Base-by-base conservation (phyloP, 2,329 filamentous ascomycete species). In the Clarireedia paspali region DNA sequence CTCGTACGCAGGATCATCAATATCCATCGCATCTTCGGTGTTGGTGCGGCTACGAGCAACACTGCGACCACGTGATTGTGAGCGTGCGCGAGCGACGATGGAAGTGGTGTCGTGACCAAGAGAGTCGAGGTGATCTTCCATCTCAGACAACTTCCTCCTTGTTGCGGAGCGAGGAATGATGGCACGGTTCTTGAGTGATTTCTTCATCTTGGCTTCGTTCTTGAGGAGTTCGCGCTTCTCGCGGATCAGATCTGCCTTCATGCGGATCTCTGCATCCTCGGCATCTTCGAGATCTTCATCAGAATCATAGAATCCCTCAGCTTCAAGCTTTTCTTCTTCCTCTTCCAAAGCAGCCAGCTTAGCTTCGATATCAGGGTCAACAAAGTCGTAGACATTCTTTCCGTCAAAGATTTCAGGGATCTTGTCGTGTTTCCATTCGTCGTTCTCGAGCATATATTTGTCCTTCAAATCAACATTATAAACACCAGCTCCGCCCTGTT, bases 321-420 rank as follows among this genome's bases (percentile, higher is more conserved):
- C 86, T 72, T 96, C 88, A 14, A 97, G 82, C 66, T 87, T 87
- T 75, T 96, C 92, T 72, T 99, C 94, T 70, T 99, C 95, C 60
- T 91, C 91, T 73, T 99, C 94, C 36, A 99, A 80, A 55, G 90
- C 90, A 51, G 87, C 85, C 50, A 99, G 82, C 77, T 96, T 97
- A 63, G 84, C 81, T 68, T 96, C 94, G 69, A 99, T 99, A 55
- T 99, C 95, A 1, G 92, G 91, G 68, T 97, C 94, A 68, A 99
- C 84, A 72, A 89, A 99, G 73, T 99, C 94, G 75, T 92, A 94
- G 57, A 99, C 89, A 72, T 99, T 99, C 80, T 92, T 91, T 72
- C 94, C 94, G 69, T 97, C 85, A 72, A 91, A 88, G 49, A 96
- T 80, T 73, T 99, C 94, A 34, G 94, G 94, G 55, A 97, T 88